These are phyloP conservation scores for Ligustrum vulgare DNA, from an alignment of 257 asterid species.

Conservation along the genomic window DNA sequence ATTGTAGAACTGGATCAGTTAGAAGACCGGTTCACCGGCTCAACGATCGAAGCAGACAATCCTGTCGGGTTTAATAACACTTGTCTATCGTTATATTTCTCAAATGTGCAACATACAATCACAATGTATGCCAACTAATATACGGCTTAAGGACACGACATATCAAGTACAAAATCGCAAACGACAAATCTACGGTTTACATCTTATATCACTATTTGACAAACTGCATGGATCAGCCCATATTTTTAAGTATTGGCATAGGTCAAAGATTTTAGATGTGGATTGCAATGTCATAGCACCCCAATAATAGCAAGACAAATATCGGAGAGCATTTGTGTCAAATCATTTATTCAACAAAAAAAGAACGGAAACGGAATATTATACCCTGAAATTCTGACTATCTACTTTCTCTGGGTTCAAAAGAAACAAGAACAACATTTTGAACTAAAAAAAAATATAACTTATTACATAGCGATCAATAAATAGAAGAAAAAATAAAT, in stretches of 20 bases:
- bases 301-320: not conserved
- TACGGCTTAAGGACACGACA: not conserved
- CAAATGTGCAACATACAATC: not conserved
- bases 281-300: not conserved
- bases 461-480: too few relatives aligned
- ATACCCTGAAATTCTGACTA: not conserved
- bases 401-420: not conserved
- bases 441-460: not conserved
- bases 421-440: not conserved
- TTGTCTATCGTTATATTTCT: not conserved
- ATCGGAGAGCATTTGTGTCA: not conserved
- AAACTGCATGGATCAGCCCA: not conserved
- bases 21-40: too few relatives aligned
- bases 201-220: not conserved
- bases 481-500: not conserved
- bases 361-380: not conserved
- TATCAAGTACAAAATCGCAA: not conserved
- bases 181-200: not conserved
- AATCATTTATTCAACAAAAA: not conserved
- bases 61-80: not conserved
- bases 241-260: not conserved
- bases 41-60: not conserved
- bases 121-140: not conserved
- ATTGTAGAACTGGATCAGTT: too few relatives aligned
- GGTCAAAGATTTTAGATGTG: not conserved